Conservation (phyloP, 208 protist genomes). For the Leishmania lainsoni region DNA sequence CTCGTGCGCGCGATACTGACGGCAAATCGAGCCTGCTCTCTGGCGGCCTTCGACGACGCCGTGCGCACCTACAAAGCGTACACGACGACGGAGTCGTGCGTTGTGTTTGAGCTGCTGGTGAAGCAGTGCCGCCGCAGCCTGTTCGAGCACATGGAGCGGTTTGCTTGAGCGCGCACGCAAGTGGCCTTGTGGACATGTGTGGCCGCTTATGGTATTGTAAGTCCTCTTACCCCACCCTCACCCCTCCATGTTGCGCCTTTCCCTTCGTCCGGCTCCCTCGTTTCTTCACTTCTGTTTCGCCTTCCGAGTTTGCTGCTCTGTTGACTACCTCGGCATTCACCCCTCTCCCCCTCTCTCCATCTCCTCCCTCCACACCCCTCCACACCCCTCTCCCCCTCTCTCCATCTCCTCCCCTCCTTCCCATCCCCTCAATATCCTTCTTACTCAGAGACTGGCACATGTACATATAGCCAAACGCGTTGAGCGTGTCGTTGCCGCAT, state of each 20-base stretch:
- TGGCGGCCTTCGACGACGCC: slow-evolving; percentile 68
- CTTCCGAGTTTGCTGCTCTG: too few species aligned
- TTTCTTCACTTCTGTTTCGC: slow-evolving; percentile 8
- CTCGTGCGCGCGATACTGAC: slow-evolving; percentile 55
- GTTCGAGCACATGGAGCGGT: slow-evolving; percentile 76
- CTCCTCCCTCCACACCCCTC: too few species aligned
- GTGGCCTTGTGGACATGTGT: not conserved
- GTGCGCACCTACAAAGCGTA: slow-evolving; percentile 65
- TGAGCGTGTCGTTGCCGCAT: too few species aligned
- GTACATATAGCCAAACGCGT: too few species aligned
- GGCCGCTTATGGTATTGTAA: too few species aligned
- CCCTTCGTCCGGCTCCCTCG: not conserved
- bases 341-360: too few species aligned
- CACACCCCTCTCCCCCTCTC: not conserved
- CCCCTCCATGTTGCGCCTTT: not conserved
- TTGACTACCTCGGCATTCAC: too few species aligned
- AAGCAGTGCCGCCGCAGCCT: slow-evolving; percentile 64
- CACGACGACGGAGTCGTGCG: slow-evolving; percentile 43
- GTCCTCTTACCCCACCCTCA: not conserved
- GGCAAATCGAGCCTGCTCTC: slow-evolving; percentile 59
- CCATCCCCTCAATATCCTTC: too few species aligned
- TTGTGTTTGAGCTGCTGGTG: slow-evolving; percentile 55
- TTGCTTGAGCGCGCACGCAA: slow-evolving; percentile 32
- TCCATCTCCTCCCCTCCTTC: not conserved
- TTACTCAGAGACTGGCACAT: too few species aligned